Conservation (phyloP, 192 early-diverging fungal genomes). For the Podila verticillata region DNA sequence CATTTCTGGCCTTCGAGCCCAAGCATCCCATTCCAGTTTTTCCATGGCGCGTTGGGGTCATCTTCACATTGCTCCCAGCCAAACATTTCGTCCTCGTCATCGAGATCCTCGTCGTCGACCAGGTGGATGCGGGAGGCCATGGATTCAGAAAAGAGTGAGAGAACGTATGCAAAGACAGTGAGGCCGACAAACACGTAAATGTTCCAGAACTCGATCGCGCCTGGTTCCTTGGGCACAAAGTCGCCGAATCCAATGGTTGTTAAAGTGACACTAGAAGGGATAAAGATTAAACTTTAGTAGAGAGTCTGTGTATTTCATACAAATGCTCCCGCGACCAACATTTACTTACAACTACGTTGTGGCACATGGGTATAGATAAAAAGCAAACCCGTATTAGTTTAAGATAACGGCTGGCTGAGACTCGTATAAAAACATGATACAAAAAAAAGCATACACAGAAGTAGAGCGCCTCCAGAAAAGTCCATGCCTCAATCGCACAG, state of each 20-base stretch:
- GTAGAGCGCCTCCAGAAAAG: constrained; percentile 37
- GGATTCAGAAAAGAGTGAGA: constrained; percentile 34
- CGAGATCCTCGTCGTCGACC: constrained; percentile 25
- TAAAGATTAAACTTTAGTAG: too few relatives aligned
- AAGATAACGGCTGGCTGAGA: neutral
- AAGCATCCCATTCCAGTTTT: neutral
- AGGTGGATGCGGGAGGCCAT: constrained; percentile 40
- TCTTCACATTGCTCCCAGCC: constrained; percentile 32
- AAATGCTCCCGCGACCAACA: too few relatives aligned
- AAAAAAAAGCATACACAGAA: constrained; percentile 39
- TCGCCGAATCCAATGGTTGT: constrained; percentile 49
- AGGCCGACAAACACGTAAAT: constrained; percentile 46
- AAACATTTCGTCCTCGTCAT: constrained; percentile 20
- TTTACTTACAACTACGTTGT: neutral
- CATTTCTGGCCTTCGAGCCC: constrained; percentile 34
- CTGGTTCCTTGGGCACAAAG: constrained; percentile 36
- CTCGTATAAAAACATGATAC: neutral
- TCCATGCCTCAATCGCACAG: constrained; percentile 38
- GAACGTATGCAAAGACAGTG: constrained; percentile 43
- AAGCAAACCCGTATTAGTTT: neutral
- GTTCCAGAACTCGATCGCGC: constrained; percentile 51
- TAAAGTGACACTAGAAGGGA: constrained; percentile 11
- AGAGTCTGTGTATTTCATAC: too few relatives aligned
- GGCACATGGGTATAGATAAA: neutral
- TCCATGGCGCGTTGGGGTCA: neutral